Evolutionary conservation across 371 early-diverging fungal species (phyloP).

Genomic region (Mortierella sp.): DNA sequence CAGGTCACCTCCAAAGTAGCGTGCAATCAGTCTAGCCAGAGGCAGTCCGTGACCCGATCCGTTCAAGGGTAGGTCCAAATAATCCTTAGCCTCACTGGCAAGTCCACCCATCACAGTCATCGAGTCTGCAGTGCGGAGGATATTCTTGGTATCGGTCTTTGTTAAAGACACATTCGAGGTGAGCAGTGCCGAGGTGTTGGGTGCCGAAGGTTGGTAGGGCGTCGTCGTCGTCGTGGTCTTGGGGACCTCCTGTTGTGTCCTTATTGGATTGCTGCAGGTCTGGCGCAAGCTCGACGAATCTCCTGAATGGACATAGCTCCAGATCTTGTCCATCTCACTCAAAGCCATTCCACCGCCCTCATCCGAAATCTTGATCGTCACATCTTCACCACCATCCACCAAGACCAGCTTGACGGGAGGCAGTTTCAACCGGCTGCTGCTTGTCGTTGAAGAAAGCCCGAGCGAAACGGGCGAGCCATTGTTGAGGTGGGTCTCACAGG

Average conservation of each 20-base stretch:
- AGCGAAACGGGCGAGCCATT: slow-evolving; percentile 33
- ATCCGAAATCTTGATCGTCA: slow-evolving; percentile 73
- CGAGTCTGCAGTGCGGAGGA: slow-evolving; percentile 55
- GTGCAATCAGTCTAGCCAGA: slow-evolving; percentile 56
- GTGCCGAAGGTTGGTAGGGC: slow-evolving; percentile 34
- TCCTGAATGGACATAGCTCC: slow-evolving; percentile 61
- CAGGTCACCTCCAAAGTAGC: slow-evolving; percentile 84
- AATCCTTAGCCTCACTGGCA: slow-evolving; percentile 54
- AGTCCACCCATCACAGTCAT: slow-evolving; percentile 61
- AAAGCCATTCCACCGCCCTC: slow-evolving; percentile 73
- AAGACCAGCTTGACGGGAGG: slow-evolving; percentile 66
- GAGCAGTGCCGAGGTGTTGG: slow-evolving; percentile 29
- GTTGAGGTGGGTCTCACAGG: slow-evolving; percentile 60
- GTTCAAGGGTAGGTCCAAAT: slow-evolving; percentile 63
- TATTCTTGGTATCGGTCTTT: slow-evolving; percentile 18
- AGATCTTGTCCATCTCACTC: slow-evolving; percentile 63
- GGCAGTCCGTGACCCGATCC: slow-evolving; percentile 66
- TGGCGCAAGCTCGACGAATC: slow-evolving; percentile 26
- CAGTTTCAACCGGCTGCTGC: slow-evolving; percentile 25
- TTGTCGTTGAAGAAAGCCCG: slow-evolving; percentile 14
- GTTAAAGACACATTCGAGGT: slow-evolving; percentile 24
- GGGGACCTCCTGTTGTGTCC: slow-evolving; percentile 8
- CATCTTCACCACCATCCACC: slow-evolving; percentile 73
- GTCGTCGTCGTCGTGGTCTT: slow-evolving; percentile 39
- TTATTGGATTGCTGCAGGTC: neutral